These are phyloP conservation scores for Trametes hirsuta DNA, from an alignment of 1,284 basidiomycete genomes.

Conservation along the genomic window DNA sequence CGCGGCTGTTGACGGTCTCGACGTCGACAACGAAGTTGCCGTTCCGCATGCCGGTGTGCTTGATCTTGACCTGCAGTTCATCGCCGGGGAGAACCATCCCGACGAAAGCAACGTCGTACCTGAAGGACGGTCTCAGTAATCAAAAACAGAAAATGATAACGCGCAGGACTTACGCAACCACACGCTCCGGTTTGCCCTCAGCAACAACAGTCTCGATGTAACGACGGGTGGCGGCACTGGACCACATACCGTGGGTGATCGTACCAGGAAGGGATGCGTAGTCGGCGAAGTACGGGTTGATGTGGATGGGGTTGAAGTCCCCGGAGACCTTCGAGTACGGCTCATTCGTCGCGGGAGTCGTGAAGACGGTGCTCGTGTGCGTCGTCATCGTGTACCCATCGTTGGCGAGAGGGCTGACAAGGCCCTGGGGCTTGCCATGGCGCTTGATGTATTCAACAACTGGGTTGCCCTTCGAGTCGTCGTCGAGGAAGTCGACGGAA, in stretches of 20 bases:
- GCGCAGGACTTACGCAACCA: slow-evolving; percentile 67
- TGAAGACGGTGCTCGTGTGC: slow-evolving; percentile 64
- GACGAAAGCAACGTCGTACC: slow-evolving; percentile 91
- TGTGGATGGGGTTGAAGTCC: slow-evolving; percentile 97
- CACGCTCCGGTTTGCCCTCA: slow-evolving; percentile 90
- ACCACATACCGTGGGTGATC: slow-evolving; percentile 98
- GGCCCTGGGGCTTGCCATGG: slow-evolving; percentile 80
- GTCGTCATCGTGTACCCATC: slow-evolving; percentile 83
- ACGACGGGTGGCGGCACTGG: slow-evolving; percentile 91
- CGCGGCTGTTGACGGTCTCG: slow-evolving; percentile 83
- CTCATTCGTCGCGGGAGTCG: slow-evolving; percentile 87
- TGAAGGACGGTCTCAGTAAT: slow-evolving; percentile 37
- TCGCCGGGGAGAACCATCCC: slow-evolving; percentile 98
- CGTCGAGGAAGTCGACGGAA: slow-evolving; percentile 84
- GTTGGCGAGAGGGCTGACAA: slow-evolving; percentile 78
- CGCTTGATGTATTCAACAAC: slow-evolving; percentile 93
- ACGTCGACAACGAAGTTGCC: slow-evolving; percentile 94
- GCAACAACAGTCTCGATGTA: slow-evolving; percentile 95
- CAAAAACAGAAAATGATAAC: no score
- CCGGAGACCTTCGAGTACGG: slow-evolving; percentile 96
- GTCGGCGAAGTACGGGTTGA: slow-evolving; percentile 98
- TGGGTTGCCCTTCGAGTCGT: slow-evolving; percentile 91
- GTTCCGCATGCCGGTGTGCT: slow-evolving; percentile 89
- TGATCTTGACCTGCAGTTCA: slow-evolving; percentile 86
- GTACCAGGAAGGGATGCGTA: slow-evolving; percentile 94